Evolutionary conservation across 2,329 filamentous ascomycete species (phyloP), one percentile per base, ranked within the genome.

Genomic region (Penicillium sp.): DNA sequence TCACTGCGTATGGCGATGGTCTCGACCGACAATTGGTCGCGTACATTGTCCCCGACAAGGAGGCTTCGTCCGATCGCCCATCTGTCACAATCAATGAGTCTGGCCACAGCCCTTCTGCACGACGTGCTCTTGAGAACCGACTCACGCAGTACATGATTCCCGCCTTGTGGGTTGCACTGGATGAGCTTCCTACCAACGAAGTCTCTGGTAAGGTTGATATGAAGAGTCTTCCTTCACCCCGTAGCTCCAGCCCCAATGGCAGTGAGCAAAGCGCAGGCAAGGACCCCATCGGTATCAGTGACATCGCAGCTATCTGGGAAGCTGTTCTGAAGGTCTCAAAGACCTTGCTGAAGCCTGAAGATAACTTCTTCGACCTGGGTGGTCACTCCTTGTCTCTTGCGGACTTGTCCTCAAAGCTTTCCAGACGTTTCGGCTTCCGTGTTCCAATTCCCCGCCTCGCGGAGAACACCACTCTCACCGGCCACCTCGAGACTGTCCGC

Each of bases 141-240:
- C 79, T 93, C 29, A 89, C 89, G 1, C 88, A 90, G 57, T 93
- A 93, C 72, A 92, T 93, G 89, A 87, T 93, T 50, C 89, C 89
- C 0, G 81, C 87, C 1, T 72, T 92, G 3, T 93, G 89, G 89
- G 85, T 92, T 36, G 83, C 88, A 64, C 73, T 92, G 31, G 82
- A 87, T 3, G 81, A 82, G 56, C 73, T 93, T 5, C 89, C 89
- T 0, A 92, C 88, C 0, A 86, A 91, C 62, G 85, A 84, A 46
- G 89, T 93, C 1, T 92, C 89, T 13, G 89, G 89, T 18, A 93
- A 93, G 74, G 84, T 86, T 18, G 87, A 93, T 63, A 77, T 89
- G 52, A 90, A 90, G 69, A 79, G 81, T 11, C 79, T 93, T 13
- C 89, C 89, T 27, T 76, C 84, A 0, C 88, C 88, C 0, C 82